These are phyloP conservation scores for Apiospora koreana DNA, from an alignment of 2,329 filamentous ascomycete genomes.

Conservation along the genomic window DNA sequence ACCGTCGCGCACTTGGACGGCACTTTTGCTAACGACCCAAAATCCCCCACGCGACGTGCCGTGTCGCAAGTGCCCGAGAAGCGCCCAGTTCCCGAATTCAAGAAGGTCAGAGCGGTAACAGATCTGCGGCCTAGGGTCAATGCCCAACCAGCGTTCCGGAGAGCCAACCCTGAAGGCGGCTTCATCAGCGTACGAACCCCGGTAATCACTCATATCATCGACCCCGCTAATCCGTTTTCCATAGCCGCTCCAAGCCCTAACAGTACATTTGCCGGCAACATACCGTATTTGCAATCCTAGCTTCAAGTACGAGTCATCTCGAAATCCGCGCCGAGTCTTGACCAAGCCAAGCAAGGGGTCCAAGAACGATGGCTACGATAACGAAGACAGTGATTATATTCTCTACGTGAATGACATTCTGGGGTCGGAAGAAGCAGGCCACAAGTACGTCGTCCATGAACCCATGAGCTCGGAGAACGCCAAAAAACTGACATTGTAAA, in stretches of 20 bases:
- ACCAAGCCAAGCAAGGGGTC: constrained; percentile 98
- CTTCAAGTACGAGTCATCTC: constrained; percentile 98
- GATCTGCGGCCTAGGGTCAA: constrained; percentile 83
- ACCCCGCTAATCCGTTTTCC: constrained; percentile 20
- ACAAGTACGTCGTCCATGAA: constrained; percentile 67
- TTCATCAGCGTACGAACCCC: constrained; percentile 82
- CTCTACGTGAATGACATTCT: constrained; percentile 98
- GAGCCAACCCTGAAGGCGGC: constrained; percentile 93
- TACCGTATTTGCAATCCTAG: constrained; percentile 97
- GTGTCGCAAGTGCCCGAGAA: constrained; percentile 50
- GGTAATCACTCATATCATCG: constrained; percentile 13
- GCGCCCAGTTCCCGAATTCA: constrained; percentile 84
- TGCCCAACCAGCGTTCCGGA: constrained; percentile 82
- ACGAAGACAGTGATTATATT: constrained; percentile 99
- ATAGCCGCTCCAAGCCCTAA: constrained; percentile 92
- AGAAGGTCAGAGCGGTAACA: constrained; percentile 69
- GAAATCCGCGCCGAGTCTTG: constrained; percentile 91
- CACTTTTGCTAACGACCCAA: constrained; percentile 58
- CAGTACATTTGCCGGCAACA: constrained; percentile 87
- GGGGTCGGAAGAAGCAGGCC: constrained; percentile 94
- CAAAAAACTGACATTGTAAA: background rate
- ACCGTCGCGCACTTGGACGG: constrained; percentile 72
- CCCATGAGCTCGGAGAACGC: constrained; percentile 4
- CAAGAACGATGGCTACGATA: constrained; percentile 99
- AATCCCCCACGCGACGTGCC: constrained; percentile 59